Percentiles rank a stretch among this genome's conserved stretches.
Evolutionary conservation across 2,329 filamentous ascomycete genomes (phyloP).

Genomic region (Aspergillus tanneri): DNA sequence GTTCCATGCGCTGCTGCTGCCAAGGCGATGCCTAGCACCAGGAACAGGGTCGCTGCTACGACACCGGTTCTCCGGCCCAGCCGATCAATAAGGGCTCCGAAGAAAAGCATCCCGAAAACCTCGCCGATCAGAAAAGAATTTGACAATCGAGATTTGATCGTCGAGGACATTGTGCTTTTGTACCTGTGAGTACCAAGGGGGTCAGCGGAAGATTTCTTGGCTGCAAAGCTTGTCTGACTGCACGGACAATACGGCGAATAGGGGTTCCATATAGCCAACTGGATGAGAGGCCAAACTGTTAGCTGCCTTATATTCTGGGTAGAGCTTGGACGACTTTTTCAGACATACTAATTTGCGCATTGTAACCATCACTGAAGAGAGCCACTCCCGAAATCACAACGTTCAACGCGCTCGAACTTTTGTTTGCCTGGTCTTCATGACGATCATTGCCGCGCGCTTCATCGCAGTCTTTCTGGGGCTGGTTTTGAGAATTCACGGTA

Average conservation of each 20-base stretch:
- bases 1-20: slow-evolving; percentile 49
- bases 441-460: not conserved
- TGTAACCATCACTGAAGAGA: slow-evolving; percentile 42
- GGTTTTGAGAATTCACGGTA: slow-evolving; percentile 12
- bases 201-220: slow-evolving; percentile 10
- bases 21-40: slow-evolving; percentile 50
- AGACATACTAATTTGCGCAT: slow-evolving; percentile 35
- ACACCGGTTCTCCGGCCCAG: slow-evolving; percentile 53
- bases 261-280: slow-evolving; percentile 38
- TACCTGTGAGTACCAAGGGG: slow-evolving; percentile 22
- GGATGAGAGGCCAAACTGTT: not conserved
- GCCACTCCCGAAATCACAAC: slow-evolving; percentile 39
- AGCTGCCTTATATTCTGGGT: not conserved
- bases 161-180: slow-evolving; percentile 30
- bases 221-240: not conserved
- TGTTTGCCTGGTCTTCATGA: not conserved
- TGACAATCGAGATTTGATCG: slow-evolving; percentile 53
- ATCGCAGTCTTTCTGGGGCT: not conserved
- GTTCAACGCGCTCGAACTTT: slow-evolving; percentile 30
- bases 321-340: not conserved
- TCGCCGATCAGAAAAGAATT: slow-evolving; percentile 58
- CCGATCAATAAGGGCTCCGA: slow-evolving; percentile 52
- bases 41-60: slow-evolving; percentile 48
- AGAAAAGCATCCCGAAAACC: slow-evolving; percentile 57
- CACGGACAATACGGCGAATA: slow-evolving; percentile 33